Base-by-base conservation (phyloP, 164 flowering plant species). In the Dillenia turbinata region DNA sequence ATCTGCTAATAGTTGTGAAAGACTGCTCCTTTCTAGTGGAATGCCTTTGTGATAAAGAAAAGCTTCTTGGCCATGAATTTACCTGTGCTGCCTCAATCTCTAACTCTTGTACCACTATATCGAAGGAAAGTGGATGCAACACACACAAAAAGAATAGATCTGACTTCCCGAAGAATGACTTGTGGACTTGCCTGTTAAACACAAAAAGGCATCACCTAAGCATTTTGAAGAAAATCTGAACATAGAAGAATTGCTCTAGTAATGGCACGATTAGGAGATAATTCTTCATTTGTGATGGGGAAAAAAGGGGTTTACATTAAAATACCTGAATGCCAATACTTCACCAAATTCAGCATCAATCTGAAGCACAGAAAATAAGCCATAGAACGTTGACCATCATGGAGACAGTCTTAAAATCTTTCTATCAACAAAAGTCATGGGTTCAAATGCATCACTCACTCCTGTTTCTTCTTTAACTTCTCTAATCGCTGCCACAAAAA, bases 401-500 rank as follows among this genome's bases (percentile, higher is more conserved):
- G 12, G 24, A 14, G 59, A 44, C 9, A 44, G 58, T 15, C 45
- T 49, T n/a, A 49, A 47, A 50, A 46, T 26, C 11, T 9, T 24
- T 13, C 26, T 3, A 44, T 49, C n/a, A 49, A 7, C 13, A 4
- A 33, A 33, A 33, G 40, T 33, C 40, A 33, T 33, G 7, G 40
- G 5, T 4, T 4, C 13, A 49, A 9, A 26, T 8, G 48, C 12
- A 40, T 57, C 46, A 75, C 90, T 74, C 75, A 90, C 97, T 59
- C 97, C 90, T 10, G 92, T 87, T 70, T 90, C 94, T 77, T 89
- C 96, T 73, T 82, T 87, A 9, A 85, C 90, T 83, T 89, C 93
- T 68, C 96, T 76, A 1, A 75, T 44, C 52, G 85, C 88, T 47
- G 83, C 92, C 9, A 40, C 14, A 64, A 24, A 67, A 15, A 90